Percentiles rank a stretch among this genome's conserved stretches.
Conservation (phyloP, 139 green algal species). For the Closterium sp. region DNA sequence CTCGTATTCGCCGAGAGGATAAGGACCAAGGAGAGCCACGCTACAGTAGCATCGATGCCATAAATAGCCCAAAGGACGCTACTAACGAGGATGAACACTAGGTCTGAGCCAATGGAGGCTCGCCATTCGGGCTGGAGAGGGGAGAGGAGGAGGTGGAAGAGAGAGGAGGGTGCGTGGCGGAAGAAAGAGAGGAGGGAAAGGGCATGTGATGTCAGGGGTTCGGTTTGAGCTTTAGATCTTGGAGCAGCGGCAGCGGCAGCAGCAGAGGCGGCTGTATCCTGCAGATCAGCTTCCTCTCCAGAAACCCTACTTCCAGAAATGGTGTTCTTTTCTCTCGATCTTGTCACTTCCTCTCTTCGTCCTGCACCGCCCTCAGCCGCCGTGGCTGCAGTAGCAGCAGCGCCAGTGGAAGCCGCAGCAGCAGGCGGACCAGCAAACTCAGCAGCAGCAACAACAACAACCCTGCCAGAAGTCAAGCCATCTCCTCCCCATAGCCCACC, state of each 20-base stretch:
- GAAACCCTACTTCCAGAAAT: background rate
- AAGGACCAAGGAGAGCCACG: background rate
- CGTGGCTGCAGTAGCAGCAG: background rate
- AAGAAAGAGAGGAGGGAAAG: background rate
- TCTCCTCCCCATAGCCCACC: background rate
- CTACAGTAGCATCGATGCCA: background rate
- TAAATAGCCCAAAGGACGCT: background rate
- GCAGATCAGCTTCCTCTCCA: background rate
- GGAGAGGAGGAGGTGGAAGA: background rate
- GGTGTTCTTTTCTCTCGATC: background rate
- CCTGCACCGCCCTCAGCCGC: background rate
- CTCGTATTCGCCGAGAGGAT: background rate
- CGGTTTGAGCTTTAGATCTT: background rate
- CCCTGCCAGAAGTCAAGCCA: background rate
- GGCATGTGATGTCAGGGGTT: background rate
- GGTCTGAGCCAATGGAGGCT: background rate
- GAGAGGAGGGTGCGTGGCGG: background rate
- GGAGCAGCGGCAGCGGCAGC: background rate
- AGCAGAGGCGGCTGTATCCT: background rate
- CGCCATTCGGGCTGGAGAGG: background rate
- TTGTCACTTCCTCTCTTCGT: background rate
- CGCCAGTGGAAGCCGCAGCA: background rate
- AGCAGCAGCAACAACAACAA: background rate
- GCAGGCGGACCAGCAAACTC: too few relatives aligned
- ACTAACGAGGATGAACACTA: background rate